A percentile compares a stretch with the other conserved stretches of the same genome.
Evolutionary conservation across 306 rosid genomes (phyloP).

Genomic region (Trichosanthes truncata): DNA sequence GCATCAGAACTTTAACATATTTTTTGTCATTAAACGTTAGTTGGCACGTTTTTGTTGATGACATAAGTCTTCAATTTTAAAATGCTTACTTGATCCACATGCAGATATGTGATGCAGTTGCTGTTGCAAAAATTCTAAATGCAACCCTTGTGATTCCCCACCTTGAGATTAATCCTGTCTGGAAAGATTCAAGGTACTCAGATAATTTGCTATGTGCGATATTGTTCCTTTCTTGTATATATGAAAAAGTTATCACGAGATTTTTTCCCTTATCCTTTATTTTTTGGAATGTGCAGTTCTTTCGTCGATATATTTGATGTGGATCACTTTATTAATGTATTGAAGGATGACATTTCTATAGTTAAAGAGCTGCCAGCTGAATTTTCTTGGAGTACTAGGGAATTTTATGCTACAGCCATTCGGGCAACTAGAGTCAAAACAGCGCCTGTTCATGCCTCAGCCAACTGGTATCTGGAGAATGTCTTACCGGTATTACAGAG

Average conservation of each 20-base stretch:
- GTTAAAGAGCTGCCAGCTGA: slow-evolving; percentile 82
- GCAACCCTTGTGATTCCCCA: slow-evolving; percentile 93
- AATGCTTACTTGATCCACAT: background rate
- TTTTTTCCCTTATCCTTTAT: slow-evolving; percentile 11
- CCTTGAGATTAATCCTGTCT: slow-evolving; percentile 91
- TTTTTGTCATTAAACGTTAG: background rate
- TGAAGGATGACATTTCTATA: slow-evolving; percentile 76
- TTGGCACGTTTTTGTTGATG: background rate
- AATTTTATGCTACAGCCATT: slow-evolving; percentile 62
- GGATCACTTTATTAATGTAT: slow-evolving; percentile 85
- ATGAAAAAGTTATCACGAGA: background rate
- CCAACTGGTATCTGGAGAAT: slow-evolving; percentile 83
- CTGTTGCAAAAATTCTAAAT: slow-evolving; percentile 85
- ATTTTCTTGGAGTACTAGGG: slow-evolving; percentile 88
- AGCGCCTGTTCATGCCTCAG: slow-evolving; percentile 89
- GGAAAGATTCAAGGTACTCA: slow-evolving; percentile 81
- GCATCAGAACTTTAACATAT: background rate
- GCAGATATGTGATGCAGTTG: slow-evolving; percentile 98
- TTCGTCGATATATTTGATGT: slow-evolving; percentile 90
- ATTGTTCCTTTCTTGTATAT: slow-evolving; percentile 7
- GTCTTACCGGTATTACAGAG: slow-evolving; percentile 75
- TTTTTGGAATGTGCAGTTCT: slow-evolving; percentile 44
- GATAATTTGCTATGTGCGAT: background rate
- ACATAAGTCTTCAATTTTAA: background rate
- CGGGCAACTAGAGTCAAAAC: slow-evolving; percentile 82